Evolutionary conservation across 257 asterid genomes (phyloP).

Genomic region (Asclepias syriaca): DNA sequence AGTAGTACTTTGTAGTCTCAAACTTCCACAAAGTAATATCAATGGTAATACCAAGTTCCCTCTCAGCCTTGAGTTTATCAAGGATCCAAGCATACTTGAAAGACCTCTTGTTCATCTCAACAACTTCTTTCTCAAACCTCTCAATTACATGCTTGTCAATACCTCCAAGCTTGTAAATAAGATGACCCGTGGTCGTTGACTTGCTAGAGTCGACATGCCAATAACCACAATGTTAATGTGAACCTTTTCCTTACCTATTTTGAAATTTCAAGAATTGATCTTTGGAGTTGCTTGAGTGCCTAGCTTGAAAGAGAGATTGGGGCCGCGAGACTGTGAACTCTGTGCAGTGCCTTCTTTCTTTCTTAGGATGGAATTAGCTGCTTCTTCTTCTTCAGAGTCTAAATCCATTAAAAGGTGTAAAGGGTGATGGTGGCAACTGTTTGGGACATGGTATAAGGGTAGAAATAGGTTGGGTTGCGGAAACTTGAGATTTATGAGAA

Average conservation of each 20-base stretch:
- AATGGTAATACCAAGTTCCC: constrained; percentile 81
- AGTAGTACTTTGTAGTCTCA: constrained; percentile 80
- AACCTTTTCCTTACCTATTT: constrained; percentile 18
- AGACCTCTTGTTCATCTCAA: constrained; percentile 30
- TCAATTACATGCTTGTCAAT: constrained; percentile 82
- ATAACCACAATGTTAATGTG: constrained; percentile 50
- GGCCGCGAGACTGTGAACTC: not conserved
- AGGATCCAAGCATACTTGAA: constrained; percentile 66
- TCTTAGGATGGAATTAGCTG: too few relatives aligned
- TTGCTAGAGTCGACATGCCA: constrained; percentile 50
- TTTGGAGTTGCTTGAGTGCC: not conserved
- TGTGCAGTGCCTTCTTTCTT: too few relatives aligned
- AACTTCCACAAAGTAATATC: constrained; percentile 86
- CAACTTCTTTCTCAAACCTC: constrained; percentile 64
- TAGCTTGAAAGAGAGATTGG: not conserved
- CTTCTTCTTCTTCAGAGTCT: too few relatives aligned
- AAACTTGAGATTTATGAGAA: too few relatives aligned
- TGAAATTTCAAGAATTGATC: not conserved
- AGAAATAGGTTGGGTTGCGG: too few relatives aligned
- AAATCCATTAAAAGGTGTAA: too few relatives aligned
- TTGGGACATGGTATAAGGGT: too few relatives aligned
- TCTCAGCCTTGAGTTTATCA: constrained; percentile 85
- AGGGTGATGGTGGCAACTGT: too few relatives aligned
- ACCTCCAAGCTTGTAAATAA: constrained; percentile 82
- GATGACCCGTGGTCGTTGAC: constrained; percentile 49